These are phyloP conservation scores for Lachancea waltii DNA, from an alignment of 805 yeast species.

Conservation along the genomic window DNA sequence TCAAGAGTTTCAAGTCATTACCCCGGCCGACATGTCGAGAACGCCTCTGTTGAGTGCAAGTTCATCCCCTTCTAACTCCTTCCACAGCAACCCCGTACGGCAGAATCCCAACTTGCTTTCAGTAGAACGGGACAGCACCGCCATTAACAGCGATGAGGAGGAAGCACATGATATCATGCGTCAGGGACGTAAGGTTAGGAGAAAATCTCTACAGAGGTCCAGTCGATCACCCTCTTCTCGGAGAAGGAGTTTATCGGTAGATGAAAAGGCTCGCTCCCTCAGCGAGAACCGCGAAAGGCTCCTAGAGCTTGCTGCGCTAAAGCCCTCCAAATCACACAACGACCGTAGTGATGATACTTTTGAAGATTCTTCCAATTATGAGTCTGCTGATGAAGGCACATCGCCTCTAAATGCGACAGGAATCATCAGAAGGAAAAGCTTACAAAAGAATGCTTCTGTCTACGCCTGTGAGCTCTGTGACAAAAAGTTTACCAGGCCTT, in stretches of 20 bases:
- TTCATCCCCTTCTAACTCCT: slow-evolving; percentile 4
- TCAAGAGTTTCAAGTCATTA: slow-evolving; percentile 20
- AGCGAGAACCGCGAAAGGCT: slow-evolving; percentile 29
- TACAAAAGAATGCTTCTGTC: slow-evolving; percentile 24
- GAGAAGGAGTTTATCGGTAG: slow-evolving; percentile 18
- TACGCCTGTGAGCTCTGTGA: slow-evolving; percentile 75
- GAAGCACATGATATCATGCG: slow-evolving; percentile 14
- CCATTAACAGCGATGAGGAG: slow-evolving; percentile 5
- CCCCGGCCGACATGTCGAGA: slow-evolving; percentile 1
- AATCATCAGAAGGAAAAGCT: slow-evolving; percentile 14
- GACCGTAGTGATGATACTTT: slow-evolving; percentile 6
- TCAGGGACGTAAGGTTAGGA: slow-evolving; percentile 24
- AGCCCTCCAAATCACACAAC: slow-evolving; percentile 11
- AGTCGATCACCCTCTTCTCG: slow-evolving; percentile 18
- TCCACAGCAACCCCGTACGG: slow-evolving; percentile 2
- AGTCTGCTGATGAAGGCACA: slow-evolving; percentile 15
- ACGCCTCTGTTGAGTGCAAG: slow-evolving; percentile 1
- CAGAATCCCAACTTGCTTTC: slow-evolving; percentile 4
- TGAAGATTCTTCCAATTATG: not conserved
- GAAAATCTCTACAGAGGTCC: slow-evolving; percentile 12
- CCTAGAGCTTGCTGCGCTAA: slow-evolving; percentile 26
- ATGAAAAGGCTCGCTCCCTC: slow-evolving; percentile 28
- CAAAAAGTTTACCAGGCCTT: slow-evolving; percentile 84
- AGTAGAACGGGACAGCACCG: slow-evolving; percentile 4
- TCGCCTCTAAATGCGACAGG: slow-evolving; percentile 13